phyloP scores from a whole-genome alignment of 2,329 filamentous ascomycete species.

The Chrysoporthe cubensis region DNA sequence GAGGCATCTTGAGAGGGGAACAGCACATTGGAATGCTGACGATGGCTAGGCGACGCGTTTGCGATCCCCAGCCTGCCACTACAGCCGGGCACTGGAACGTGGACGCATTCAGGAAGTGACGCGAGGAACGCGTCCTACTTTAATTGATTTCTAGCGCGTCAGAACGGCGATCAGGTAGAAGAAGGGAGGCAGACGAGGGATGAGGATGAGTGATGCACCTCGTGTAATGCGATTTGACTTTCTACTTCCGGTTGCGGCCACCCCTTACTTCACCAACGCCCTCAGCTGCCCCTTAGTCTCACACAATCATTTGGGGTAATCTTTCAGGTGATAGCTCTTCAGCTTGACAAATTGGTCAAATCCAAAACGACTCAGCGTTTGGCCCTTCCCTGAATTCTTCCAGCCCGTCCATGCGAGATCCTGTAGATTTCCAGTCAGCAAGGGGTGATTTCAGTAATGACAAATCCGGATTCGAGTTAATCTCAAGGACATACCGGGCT shows the following conservation, averaged over 20 bases:
- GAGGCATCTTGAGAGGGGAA: slow-evolving; percentile 6
- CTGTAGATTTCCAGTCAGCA: slow-evolving; percentile 47
- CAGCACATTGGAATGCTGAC: slow-evolving; percentile 21
- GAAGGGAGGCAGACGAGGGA: slow-evolving; percentile 12
- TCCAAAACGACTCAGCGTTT: slow-evolving; percentile 85
- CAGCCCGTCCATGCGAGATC: slow-evolving; percentile 96
- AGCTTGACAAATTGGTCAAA: slow-evolving; percentile 96
- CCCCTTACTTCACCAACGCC: slow-evolving; percentile 26
- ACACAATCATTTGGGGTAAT: slow-evolving; percentile 64
- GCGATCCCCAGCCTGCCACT: not conserved
- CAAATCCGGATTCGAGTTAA: slow-evolving; percentile 11
- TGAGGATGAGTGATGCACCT: slow-evolving; percentile 16
- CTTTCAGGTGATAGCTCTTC: slow-evolving; percentile 94
- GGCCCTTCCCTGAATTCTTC: slow-evolving; percentile 95
- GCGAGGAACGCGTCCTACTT: slow-evolving; percentile 23
- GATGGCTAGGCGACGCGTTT: slow-evolving; percentile 1
- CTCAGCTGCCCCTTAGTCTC: slow-evolving; percentile 13
- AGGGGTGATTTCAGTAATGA: slow-evolving; percentile 23
- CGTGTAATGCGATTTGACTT: slow-evolving; percentile 15
- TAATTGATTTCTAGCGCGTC: slow-evolving; percentile 25
- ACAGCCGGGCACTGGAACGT: slow-evolving; percentile 21
- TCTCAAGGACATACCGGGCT: slow-evolving; percentile 69
- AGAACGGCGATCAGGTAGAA: slow-evolving; percentile 1
- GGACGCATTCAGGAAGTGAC: slow-evolving; percentile 13
- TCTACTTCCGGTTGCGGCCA: slow-evolving; percentile 19